Percentiles rank a stretch among this genome's conserved stretches.
Evolutionary conservation across 805 yeast genomes (phyloP).

Genomic region (Middelhovenomyces tepae): DNA sequence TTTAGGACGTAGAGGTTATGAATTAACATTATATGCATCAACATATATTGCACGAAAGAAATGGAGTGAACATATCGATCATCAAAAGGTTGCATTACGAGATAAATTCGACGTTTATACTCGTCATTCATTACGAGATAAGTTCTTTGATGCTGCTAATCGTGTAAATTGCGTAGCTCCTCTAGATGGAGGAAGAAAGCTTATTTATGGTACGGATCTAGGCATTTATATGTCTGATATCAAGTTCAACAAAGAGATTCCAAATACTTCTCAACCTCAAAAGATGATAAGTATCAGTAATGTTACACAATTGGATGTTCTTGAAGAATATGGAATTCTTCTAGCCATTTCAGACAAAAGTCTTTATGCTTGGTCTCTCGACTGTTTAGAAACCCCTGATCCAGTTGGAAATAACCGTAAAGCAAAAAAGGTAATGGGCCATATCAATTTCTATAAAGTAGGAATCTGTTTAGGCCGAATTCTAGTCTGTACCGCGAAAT

Average conservation of each 20-base stretch:
- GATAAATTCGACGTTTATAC: slow-evolving; percentile 73
- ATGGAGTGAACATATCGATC: slow-evolving; percentile 66
- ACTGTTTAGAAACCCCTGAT: slow-evolving; percentile 34
- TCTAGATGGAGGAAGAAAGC: slow-evolving; percentile 86
- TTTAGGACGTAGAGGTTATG: slow-evolving; percentile 41
- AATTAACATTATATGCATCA: slow-evolving; percentile 33
- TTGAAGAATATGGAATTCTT: slow-evolving; percentile 83
- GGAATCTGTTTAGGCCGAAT: slow-evolving; percentile 88
- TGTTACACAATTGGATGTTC: slow-evolving; percentile 80
- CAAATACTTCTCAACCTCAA: slow-evolving; percentile 40
- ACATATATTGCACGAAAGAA: slow-evolving; percentile 58
- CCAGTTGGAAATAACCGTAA: slow-evolving; percentile 41
- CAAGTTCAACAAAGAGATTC: slow-evolving; percentile 40
- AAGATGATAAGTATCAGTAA: slow-evolving; percentile 65
- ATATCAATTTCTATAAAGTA: slow-evolving; percentile 81
- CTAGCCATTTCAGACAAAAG: slow-evolving; percentile 76
- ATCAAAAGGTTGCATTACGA: slow-evolving; percentile 68
- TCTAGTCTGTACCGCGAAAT: slow-evolving; percentile 81
- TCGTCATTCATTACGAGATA: slow-evolving; percentile 61
- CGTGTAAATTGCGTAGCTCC: slow-evolving; percentile 88
- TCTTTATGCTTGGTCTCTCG: slow-evolving; percentile 69
- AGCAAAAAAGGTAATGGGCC: slow-evolving; percentile 75
- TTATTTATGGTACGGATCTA: slow-evolving; percentile 83
- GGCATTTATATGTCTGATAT: slow-evolving; percentile 82
- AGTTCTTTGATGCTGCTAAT: slow-evolving; percentile 64